A percentile compares a stretch with the other conserved stretches of the same genome.
Evolutionary conservation across 2,329 filamentous ascomycete species (phyloP).

Genomic region (Xylariaceae sp.): DNA sequence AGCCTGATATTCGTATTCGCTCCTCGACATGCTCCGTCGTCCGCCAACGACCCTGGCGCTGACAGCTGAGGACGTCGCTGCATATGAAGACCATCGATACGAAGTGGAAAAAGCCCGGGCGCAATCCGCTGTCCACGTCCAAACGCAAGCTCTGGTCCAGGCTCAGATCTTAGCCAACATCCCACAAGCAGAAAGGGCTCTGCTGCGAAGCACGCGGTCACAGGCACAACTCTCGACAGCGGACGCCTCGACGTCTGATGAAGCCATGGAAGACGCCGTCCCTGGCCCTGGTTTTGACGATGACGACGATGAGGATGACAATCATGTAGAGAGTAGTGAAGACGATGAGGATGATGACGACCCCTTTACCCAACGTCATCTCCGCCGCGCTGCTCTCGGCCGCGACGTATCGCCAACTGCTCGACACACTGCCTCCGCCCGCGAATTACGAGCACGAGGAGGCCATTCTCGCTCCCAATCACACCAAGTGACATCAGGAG

Average conservation of each 20-base stretch:
- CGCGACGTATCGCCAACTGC: conserved; percentile 23
- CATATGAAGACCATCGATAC: conserved; percentile 60
- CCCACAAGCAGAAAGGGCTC: neutral
- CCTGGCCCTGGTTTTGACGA: conserved; percentile 12
- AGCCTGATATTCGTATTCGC: too few relatives aligned
- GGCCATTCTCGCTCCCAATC: conserved; percentile 14
- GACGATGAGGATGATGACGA: conserved; percentile 24
- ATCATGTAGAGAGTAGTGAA: conserved; percentile 8
- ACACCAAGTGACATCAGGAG: neutral
- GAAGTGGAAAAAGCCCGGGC: conserved; percentile 9
- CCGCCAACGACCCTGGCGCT: conserved; percentile 62
- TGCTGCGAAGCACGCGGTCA: conserved; percentile 3
- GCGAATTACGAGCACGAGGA: conserved; percentile 22
- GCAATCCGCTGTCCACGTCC: neutral
- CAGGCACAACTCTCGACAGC: conserved; percentile 14
- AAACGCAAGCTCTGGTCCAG: conserved; percentile 6
- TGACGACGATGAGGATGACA: neutral
- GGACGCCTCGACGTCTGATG: conserved; percentile 26
- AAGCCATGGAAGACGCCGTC: conserved; percentile 25
- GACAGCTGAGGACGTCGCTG: conserved; percentile 64
- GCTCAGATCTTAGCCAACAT: conserved; percentile 9
- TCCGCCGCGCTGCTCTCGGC: conserved; percentile 11
- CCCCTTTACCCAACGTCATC: conserved; percentile 24
- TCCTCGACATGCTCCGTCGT: conserved; percentile 54
- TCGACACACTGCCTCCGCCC: conserved; percentile 23